These are phyloP conservation scores for Xanthoconium stramineum DNA, from an alignment of 768 basidiomycete genomes.

Conservation along the genomic window DNA sequence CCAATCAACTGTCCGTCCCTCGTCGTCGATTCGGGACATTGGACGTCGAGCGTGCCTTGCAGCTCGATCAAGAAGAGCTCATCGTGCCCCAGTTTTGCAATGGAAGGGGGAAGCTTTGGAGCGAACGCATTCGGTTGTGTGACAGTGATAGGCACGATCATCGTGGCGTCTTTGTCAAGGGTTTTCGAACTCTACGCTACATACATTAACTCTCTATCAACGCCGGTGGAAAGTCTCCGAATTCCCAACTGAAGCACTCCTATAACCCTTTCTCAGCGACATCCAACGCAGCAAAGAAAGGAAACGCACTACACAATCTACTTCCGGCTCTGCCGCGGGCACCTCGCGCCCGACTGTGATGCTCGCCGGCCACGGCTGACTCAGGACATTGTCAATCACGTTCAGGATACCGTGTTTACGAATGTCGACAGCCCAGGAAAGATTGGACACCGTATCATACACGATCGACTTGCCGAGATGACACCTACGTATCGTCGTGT, in stretches of 20 bases:
- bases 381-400: conserved; percentile 72
- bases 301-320: conserved; percentile 69
- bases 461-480: conserved; percentile 83
- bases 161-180: conserved; percentile 25
- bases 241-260: conserved; percentile 75
- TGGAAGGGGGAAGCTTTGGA: conserved; percentile 52
- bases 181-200: background rate
- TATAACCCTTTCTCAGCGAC: conserved; percentile 20
- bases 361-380: conserved; percentile 66
- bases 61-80: conserved; percentile 84
- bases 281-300: background rate
- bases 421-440: conserved; percentile 82
- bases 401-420: conserved; percentile 76
- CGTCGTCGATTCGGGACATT: conserved; percentile 46
- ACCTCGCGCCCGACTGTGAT: conserved; percentile 62
- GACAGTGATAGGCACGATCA: conserved; percentile 63
- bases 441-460: conserved; percentile 88
- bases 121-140: conserved; percentile 33
- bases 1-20: conserved; percentile 75
- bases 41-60: conserved; percentile 78
- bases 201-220: conserved; percentile 1
- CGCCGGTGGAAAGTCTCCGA: conserved; percentile 41
- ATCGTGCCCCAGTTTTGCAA: conserved; percentile 73
- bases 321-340: conserved; percentile 49
- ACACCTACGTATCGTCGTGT: conserved; percentile 45